A percentile compares a stretch with the other conserved stretches of the same genome.
Conservation (phyloP, 306 rosid species). For the Cicer yamashitae region DNA sequence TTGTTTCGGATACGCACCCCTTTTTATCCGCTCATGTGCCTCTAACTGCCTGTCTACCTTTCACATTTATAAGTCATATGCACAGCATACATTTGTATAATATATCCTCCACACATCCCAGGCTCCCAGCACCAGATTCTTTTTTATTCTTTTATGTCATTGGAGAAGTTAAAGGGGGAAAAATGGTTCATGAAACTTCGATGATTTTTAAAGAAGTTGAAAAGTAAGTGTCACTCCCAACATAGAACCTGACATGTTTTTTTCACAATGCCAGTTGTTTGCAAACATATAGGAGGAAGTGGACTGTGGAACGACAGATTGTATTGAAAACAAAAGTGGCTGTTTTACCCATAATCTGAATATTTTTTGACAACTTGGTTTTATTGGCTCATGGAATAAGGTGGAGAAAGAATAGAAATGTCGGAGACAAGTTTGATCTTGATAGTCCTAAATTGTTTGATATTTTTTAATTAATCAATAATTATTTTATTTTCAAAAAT, state of each 20-base stretch:
- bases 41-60: too few species aligned
- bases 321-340: slow-evolving; percentile 24
- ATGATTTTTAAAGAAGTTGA: slow-evolving; percentile 24
- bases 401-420: slow-evolving; percentile 32
- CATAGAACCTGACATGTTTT: slow-evolving; percentile 23
- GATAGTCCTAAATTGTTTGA: slow-evolving; percentile 55
- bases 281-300: slow-evolving; percentile 7
- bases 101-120: too few species aligned
- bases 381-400: slow-evolving; percentile 20
- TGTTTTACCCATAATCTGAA: slow-evolving; percentile 19
- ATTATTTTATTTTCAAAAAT: too few species aligned
- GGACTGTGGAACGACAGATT: slow-evolving; percentile 20
- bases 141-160: slow-evolving; percentile 29
- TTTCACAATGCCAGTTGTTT: slow-evolving; percentile 4
- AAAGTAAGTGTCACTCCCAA: slow-evolving; percentile 36
- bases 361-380: slow-evolving; percentile 19
- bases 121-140: neutral
- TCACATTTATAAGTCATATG: too few species aligned
- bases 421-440: slow-evolving; percentile 40
- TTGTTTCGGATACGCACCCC: too few species aligned
- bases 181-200: neutral
- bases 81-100: too few species aligned
- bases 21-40: too few species aligned
- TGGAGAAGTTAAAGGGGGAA: neutral
- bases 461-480: neutral